phyloP scores from a whole-genome alignment of 306 rosid genomes.

The Citrullus colocynthis region DNA sequence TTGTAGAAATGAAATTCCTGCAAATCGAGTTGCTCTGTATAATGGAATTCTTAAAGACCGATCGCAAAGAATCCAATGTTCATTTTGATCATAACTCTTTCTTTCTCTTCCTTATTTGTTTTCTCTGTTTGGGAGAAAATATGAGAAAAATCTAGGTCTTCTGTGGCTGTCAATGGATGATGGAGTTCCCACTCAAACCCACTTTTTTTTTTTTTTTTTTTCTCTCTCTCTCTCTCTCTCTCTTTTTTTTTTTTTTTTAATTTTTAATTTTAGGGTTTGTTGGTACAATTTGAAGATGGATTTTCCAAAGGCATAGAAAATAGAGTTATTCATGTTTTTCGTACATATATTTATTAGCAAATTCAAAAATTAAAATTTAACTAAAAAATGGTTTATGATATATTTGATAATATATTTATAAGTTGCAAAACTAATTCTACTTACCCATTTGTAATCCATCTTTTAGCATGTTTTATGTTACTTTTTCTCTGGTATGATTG shows the following conservation, averaged over 20 bases:
- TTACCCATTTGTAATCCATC: too few relatives aligned
- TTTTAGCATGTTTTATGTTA: too few relatives aligned
- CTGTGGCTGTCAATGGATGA: not conserved
- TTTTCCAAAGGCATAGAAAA: too few relatives aligned
- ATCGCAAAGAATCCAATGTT: slow-evolving; percentile 25
- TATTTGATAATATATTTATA: too few relatives aligned
- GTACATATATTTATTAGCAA: too few relatives aligned
- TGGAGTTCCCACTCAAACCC: not conserved
- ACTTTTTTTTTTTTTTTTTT: not conserved
- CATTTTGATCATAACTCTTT: not conserved
- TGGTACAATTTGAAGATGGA: too few relatives aligned
- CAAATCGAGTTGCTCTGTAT: slow-evolving; percentile 32
- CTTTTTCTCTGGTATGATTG: too few relatives aligned
- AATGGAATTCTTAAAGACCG: slow-evolving; percentile 38
- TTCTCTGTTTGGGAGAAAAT: not conserved
- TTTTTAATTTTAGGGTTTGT: not conserved
- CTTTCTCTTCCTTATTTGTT: not conserved
- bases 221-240: not conserved
- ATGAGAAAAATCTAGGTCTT: not conserved
- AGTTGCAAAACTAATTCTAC: too few relatives aligned
- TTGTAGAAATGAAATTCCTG: slow-evolving; percentile 13
- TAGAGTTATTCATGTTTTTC: not conserved
- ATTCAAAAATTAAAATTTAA: too few relatives aligned
- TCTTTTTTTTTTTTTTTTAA: not conserved
- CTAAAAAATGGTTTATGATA: too few relatives aligned